A percentile compares a stretch with the other conserved stretches of the same genome.
phyloP scores from a whole-genome alignment of 2,329 filamentous ascomycete genomes.

The Calonectria leucothoes region DNA sequence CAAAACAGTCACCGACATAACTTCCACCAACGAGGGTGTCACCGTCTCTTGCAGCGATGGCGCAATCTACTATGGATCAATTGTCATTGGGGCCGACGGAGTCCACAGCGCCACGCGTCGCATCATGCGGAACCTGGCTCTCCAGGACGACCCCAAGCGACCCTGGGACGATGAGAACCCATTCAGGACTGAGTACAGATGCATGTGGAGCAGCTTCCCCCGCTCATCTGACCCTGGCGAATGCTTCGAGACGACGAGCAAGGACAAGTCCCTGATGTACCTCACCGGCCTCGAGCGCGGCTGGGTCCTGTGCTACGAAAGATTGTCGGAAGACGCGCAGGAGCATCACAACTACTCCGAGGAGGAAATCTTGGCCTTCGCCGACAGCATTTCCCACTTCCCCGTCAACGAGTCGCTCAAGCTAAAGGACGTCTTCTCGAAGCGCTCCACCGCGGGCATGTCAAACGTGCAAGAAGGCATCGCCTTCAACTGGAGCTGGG shows the following conservation, averaged over 20 bases:
- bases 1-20: slow-evolving; percentile 23
- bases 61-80: slow-evolving; percentile 14
- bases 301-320: not conserved
- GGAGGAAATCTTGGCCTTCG: not conserved
- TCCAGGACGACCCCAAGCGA: not conserved
- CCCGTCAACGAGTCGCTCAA: not conserved
- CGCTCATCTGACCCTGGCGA: not conserved
- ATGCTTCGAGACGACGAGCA: not conserved
- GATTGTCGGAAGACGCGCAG: not conserved
- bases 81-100: slow-evolving; percentile 33
- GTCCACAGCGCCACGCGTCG: slow-evolving; percentile 29
- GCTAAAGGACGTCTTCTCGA: not conserved
- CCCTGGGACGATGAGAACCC: not conserved
- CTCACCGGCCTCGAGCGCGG: not conserved
- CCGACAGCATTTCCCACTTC: not conserved
- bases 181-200: not conserved
- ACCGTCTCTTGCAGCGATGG: slow-evolving; percentile 31
- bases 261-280: not conserved
- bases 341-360: not conserved
- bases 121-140: not conserved
- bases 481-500: slow-evolving; percentile 27
- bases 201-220: not conserved
- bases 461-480: slow-evolving; percentile 28
- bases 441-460: slow-evolving; percentile 16
- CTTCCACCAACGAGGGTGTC: not conserved